Evolutionary conservation across 371 early-diverging fungal genomes (phyloP).

Genomic region (Syncephalastrum contaminatum): DNA sequence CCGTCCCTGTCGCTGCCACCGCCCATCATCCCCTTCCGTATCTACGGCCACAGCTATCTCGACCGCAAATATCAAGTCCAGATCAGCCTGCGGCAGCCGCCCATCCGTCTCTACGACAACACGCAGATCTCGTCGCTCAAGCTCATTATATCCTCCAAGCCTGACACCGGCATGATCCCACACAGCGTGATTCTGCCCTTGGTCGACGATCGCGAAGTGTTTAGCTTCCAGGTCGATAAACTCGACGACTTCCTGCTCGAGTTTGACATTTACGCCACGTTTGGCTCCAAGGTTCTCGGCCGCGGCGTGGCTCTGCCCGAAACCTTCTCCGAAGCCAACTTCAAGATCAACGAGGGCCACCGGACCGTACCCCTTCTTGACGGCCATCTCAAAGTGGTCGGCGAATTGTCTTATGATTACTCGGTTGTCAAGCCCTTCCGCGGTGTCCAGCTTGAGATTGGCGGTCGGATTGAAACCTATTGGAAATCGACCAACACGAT

Average conservation of each 20-base stretch:
- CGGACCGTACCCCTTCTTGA: constrained; percentile 79
- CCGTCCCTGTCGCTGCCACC: constrained; percentile 91
- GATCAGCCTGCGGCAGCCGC: constrained; percentile 61
- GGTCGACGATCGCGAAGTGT: constrained; percentile 76
- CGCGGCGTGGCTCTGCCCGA: constrained; percentile 79
- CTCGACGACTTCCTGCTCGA: constrained; percentile 77
- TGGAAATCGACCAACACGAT: constrained; percentile 90
- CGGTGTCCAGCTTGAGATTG: constrained; percentile 85
- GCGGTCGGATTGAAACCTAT: constrained; percentile 93
- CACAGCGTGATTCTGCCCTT: constrained; percentile 90
- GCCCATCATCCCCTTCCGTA: constrained; percentile 94
- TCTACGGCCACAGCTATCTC: constrained; percentile 94
- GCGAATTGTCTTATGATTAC: constrained; percentile 83
- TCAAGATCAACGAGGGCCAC: constrained; percentile 42
- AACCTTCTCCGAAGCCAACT: constrained; percentile 52
- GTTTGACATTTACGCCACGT: constrained; percentile 91
- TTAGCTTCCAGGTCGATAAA: constrained; percentile 81
- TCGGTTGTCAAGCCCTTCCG: constrained; percentile 84
- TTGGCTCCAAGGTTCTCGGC: constrained; percentile 93
- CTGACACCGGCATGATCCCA: constrained; percentile 86
- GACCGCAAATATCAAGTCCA: constrained; percentile 84
- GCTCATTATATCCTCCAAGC: constrained; percentile 64
- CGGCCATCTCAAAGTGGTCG: constrained; percentile 84
- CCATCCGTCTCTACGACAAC: constrained; percentile 66
- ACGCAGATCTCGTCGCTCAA: constrained; percentile 65